Conservation (phyloP, 2,329 filamentous ascomycete species). For the Aspergillus sp. region DNA sequence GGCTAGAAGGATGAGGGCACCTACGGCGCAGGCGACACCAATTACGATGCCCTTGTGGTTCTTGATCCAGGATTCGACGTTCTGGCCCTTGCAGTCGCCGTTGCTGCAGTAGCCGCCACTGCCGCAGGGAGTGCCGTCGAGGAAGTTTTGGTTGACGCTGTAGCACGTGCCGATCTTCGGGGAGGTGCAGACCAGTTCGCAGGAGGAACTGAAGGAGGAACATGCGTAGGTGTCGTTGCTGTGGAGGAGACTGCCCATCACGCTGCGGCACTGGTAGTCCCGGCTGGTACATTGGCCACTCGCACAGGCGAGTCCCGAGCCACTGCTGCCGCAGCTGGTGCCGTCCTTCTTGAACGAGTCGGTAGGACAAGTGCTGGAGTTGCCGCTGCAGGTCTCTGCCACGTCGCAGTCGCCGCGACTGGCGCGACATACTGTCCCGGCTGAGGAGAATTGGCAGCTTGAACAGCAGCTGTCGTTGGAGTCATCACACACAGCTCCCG, state of each 20-base stretch:
- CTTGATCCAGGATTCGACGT: conserved; percentile 74
- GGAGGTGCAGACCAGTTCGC: conserved; percentile 73
- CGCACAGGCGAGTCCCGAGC: conserved; percentile 69
- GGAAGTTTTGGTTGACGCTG: conserved; percentile 80
- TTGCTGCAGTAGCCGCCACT: conserved; percentile 78
- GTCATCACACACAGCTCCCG: conserved; percentile 71
- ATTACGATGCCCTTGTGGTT: conserved; percentile 81
- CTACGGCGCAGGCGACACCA: conserved; percentile 71
- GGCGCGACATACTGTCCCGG: conserved; percentile 74
- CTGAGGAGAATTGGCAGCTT: conserved; percentile 48
- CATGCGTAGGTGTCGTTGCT: conserved; percentile 81
- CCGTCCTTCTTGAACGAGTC: conserved; percentile 73
- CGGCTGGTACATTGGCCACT: conserved; percentile 94
- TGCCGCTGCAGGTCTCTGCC: conserved; percentile 77
- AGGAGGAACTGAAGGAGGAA: conserved; percentile 61
- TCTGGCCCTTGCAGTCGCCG: conserved; percentile 73
- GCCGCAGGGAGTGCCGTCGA: conserved; percentile 85
- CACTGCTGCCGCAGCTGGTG: conserved; percentile 63
- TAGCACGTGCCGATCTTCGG: conserved; percentile 68
- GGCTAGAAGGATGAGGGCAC: conserved; percentile 68
- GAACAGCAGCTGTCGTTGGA: conserved; percentile 51
- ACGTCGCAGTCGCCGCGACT: conserved; percentile 84
- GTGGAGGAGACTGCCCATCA: conserved; percentile 73
- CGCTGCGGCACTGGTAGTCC: conserved; percentile 80
- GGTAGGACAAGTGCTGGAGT: conserved; percentile 68